Base-by-base conservation (phyloP, 176 grass and related monocot genomes). In the Themeda triandra region DNA sequence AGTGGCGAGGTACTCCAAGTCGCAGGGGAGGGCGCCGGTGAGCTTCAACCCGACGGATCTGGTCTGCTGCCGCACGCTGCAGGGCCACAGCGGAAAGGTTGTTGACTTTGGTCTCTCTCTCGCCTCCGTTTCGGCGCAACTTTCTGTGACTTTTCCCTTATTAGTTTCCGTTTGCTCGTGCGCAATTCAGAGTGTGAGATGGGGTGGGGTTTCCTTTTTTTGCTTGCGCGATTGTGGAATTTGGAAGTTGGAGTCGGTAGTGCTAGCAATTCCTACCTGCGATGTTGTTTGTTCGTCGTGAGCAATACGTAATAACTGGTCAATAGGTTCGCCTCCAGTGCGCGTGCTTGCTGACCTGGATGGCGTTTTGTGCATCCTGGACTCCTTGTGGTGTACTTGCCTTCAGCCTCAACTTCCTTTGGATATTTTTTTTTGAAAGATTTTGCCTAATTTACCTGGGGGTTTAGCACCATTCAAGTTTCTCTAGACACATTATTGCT, bases 71-170 rank as follows among this genome's bases (percentile, higher is more conserved):
- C 89, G 95, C 86, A 95, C 90, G 79, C 87, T 98, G 59, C 95
- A 91, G 82, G 95, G 95, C 33, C 96, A 98, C 67, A 93, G 92
- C 74, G 96, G 93, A 39, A 98, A 98, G 93, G 96, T 98, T 84
- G 63, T 75, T 80, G 68, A 83, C 89, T 71, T 88, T 63, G 13
- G 29, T 39, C 21, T 81, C 77, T 39, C 21, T 81, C 77, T 65
- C 40, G 0, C 40, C 64, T 65, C 63, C 24, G 27, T 77, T 83
- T 29, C n/a, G 58, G 42, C 5, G 6, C 78, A 54, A 17, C 19
- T 36, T 60, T 66, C 59, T 68, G 27, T 15, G 17, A 37, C 6
- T 63, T 70, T 13, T 63, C 29, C 11, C 37, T 78, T 10, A n/a
- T n/a, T 14, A 1, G 29, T 78, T 42, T 42, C 13, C 28, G 2